Base-by-base conservation (phyloP, 23 red algal genomes). In the Gracilaria domingensis region DNA sequence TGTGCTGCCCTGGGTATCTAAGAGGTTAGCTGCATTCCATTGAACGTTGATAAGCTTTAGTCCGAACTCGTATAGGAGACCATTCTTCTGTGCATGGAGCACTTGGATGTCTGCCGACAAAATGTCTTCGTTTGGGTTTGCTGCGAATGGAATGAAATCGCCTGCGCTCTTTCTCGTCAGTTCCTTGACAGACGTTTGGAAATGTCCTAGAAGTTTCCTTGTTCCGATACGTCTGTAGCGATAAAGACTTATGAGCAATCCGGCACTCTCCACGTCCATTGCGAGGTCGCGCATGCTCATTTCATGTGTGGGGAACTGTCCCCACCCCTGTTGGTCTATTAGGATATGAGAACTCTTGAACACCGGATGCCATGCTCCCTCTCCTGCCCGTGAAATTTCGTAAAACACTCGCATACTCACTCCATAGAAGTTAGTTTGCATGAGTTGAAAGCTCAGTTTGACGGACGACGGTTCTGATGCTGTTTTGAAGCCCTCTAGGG, bases 41-140 rank as follows among this genome's bases (percentile, higher is more conserved):
- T 57, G 56, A 44, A 91, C 87, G 47, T 91, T 91, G 57, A 91
- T 73, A 80, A 91, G 66, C 57, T 91, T 91, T 4, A 91, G 58
- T n/a, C 73, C 87, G 35, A 91, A 48, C 53, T 91, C 76, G 42
- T 91, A 91, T 21, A 77, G 12, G 26, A 73, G 28, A 21, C 87
- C 87, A 35, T 56, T 82, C 50, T 81, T 80, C 55, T 73, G 73
- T 11, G 75, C 12, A 70, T 91, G 87, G 2, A 54, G 57, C 29
- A 91, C 76, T 58, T 81, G 73, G 16, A 91, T 75, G 37, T 81
- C 76, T 12, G 87, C 87, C 0, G 75, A 56, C 30, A 91, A 37
- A 44, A 91, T 60, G 73, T 91, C 87, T 56, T 91, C 87, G 26
- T 91, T 91, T 39, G 87, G 59, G 35, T 91, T 91, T 33, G 59